These are phyloP conservation scores for Yarrowia porcina DNA, from an alignment of 805 yeast genomes.

Conservation along the genomic window DNA sequence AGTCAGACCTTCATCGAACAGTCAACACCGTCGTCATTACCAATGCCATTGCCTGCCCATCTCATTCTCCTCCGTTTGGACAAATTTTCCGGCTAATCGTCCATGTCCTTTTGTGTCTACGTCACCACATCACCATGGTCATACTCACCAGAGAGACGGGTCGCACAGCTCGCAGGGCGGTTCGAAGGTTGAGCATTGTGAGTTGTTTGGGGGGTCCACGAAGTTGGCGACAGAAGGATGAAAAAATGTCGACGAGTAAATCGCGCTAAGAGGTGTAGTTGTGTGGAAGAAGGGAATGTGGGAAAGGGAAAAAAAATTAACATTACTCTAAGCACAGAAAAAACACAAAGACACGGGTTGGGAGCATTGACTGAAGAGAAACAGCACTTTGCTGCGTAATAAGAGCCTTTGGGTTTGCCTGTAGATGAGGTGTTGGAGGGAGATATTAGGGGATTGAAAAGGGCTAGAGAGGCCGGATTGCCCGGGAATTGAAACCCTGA, in stretches of 20 bases:
- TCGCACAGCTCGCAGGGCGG: slow-evolving; percentile 26
- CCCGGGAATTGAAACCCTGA: neutral
- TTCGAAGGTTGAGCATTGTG: slow-evolving; percentile 24
- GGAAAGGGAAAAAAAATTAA: slow-evolving; percentile 10
- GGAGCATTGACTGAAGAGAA: neutral
- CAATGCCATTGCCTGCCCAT: too few species aligned
- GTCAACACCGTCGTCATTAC: too few species aligned
- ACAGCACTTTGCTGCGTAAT: neutral
- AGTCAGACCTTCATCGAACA: too few species aligned
- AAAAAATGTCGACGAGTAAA: slow-evolving; percentile 18
- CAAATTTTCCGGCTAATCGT: neutral
- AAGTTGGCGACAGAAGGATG: neutral
- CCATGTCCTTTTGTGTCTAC: too few species aligned
- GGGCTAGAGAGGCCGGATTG: neutral
- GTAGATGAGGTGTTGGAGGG: neutral
- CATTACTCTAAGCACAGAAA: neutral
- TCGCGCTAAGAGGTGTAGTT: slow-evolving; percentile 16
- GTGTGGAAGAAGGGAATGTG: slow-evolving; percentile 20
- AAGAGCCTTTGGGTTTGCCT: neutral
- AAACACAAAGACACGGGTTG: slow-evolving; percentile 3
- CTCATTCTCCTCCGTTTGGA: neutral
- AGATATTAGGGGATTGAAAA: neutral
- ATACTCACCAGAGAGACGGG: slow-evolving; percentile 20
- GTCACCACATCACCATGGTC: too few species aligned
- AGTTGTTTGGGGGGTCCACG: neutral